phyloP scores from a whole-genome alignment of 2,329 filamentous ascomycete genomes.

The Colletotrichum lini region DNA sequence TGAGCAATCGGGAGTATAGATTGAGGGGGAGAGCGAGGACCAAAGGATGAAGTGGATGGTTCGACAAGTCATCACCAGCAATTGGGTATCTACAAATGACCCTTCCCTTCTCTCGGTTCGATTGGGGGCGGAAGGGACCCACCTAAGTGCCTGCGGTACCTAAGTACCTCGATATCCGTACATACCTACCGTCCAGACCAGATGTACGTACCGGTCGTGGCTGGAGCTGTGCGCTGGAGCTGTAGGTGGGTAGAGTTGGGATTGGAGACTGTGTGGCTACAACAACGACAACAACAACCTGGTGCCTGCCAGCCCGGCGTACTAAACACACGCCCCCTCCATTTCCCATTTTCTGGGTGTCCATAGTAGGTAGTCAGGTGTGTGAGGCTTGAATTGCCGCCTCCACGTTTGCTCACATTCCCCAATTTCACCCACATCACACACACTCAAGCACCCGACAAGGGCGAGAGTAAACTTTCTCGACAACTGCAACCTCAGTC shows the following conservation, averaged over 20 bases:
- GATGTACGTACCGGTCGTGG: slow-evolving; percentile 27
- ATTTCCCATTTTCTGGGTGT: slow-evolving; percentile 37
- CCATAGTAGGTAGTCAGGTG: background rate
- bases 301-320: background rate
- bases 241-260: slow-evolving; percentile 16
- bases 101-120: slow-evolving; percentile 13
- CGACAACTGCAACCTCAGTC: slow-evolving; percentile 30
- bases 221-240: slow-evolving; percentile 21
- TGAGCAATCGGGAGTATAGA: slow-evolving; percentile 21
- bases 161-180: too few species aligned
- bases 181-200: background rate
- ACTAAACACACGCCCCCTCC: slow-evolving; percentile 35
- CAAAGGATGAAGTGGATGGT: slow-evolving; percentile 26
- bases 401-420: slow-evolving; percentile 22
- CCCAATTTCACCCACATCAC: slow-evolving; percentile 26
- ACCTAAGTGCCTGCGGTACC: too few species aligned
- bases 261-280: background rate
- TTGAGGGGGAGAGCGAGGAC: slow-evolving; percentile 14
- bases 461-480: background rate
- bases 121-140: slow-evolving; percentile 12
- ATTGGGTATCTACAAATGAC: slow-evolving; percentile 6
- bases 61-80: slow-evolving; percentile 40
- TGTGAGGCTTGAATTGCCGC: slow-evolving; percentile 34
- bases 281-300: too few species aligned
- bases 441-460: slow-evolving; percentile 30